Evolutionary conservation across 1,284 basidiomycete genomes (phyloP).

Genomic region (Sphagnurus paluster): DNA sequence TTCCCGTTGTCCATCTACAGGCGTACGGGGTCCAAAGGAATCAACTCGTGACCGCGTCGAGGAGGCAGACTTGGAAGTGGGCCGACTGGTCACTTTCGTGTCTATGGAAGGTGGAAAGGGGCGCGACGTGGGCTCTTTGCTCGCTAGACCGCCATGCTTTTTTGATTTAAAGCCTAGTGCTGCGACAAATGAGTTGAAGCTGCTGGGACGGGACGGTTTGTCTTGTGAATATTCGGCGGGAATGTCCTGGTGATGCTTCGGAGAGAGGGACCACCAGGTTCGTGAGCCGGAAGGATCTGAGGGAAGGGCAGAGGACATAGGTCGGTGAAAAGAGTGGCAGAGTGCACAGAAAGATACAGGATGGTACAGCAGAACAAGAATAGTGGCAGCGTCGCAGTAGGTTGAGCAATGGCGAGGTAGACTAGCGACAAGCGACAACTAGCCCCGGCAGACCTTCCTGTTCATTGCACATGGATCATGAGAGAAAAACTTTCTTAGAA

Average conservation of each 20-base stretch:
- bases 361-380: slow-evolving; percentile 8
- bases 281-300: slow-evolving; percentile 32
- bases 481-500: slow-evolving; percentile 16
- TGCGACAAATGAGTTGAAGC: slow-evolving; percentile 52
- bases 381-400: not conserved
- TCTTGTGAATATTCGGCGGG: slow-evolving; percentile 28
- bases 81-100: slow-evolving; percentile 33
- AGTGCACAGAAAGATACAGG: slow-evolving; percentile 10
- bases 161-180: slow-evolving; percentile 65
- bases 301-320: slow-evolving; percentile 31
- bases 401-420: slow-evolving; percentile 12
- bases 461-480: slow-evolving; percentile 15
- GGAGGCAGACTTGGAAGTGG: slow-evolving; percentile 52
- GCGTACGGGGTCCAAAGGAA: slow-evolving; percentile 51
- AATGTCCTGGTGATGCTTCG: slow-evolving; percentile 25
- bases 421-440: slow-evolving; percentile 6
- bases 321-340: slow-evolving; percentile 3
- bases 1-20: slow-evolving; percentile 44
- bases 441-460: slow-evolving; percentile 3
- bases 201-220: slow-evolving; percentile 30
- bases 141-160: slow-evolving; percentile 52
- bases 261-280: slow-evolving; percentile 41
- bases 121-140: slow-evolving; percentile 40
- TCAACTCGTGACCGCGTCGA: slow-evolving; percentile 50
- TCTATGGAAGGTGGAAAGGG: slow-evolving; percentile 22